A percentile compares a stretch with the other conserved stretches of the same genome.
These are phyloP conservation scores for Solanum boliviense DNA, from an alignment of 257 asterid species.

Conservation along the genomic window DNA sequence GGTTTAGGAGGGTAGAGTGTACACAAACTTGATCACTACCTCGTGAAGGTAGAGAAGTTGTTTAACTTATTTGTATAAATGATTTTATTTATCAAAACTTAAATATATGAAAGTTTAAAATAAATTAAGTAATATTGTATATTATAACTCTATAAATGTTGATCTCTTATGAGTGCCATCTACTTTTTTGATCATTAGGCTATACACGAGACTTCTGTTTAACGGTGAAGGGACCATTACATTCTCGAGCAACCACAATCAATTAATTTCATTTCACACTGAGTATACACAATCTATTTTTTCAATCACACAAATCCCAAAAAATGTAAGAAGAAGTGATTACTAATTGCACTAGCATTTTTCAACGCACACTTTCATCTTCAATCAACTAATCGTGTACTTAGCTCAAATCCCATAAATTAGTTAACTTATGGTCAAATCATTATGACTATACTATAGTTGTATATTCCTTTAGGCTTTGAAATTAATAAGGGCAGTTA, in stretches of 20 bases:
- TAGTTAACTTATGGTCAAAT: neutral
- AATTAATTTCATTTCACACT: too few relatives aligned
- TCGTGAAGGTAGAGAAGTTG: too few relatives aligned
- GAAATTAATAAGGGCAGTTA: neutral
- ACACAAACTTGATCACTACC: neutral
- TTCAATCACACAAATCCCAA: too few relatives aligned
- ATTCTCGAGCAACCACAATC: too few relatives aligned
- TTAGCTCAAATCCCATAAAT: neutral
- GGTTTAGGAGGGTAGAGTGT: neutral
- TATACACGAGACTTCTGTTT: neutral
- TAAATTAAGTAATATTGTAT: neutral
- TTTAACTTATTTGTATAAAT: too few relatives aligned
- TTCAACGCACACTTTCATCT: too few relatives aligned
- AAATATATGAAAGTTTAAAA: neutral
- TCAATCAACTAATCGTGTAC: too few relatives aligned
- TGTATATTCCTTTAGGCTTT: neutral
- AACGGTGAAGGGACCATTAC: too few relatives aligned
- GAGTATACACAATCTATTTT: too few relatives aligned
- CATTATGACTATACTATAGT: neutral
- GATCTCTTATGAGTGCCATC: neutral
- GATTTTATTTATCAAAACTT: neutral
- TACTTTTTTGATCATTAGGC: neutral
- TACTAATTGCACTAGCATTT: too few relatives aligned
- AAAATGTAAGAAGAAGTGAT: too few relatives aligned
- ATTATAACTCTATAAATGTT: neutral